phyloP scores from a whole-genome alignment of 805 yeast species.

The Tetrapisispora arboricola region DNA sequence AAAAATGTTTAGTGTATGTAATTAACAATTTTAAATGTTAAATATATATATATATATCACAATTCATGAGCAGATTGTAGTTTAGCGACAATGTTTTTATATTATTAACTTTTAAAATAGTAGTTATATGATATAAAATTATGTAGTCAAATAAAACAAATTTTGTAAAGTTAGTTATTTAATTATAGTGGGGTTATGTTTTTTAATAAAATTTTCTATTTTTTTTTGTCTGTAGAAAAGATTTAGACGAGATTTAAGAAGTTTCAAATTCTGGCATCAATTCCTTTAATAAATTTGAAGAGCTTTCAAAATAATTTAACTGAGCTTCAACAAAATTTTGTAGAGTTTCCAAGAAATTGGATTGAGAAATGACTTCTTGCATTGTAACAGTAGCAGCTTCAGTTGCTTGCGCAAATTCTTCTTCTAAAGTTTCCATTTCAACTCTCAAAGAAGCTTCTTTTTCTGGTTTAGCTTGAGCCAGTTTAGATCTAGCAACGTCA shows the following conservation, averaged over 20 bases:
- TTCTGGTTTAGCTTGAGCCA: conserved; percentile 43
- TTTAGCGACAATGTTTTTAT: too few species aligned
- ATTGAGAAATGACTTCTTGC: conserved; percentile 67
- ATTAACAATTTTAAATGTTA: neutral
- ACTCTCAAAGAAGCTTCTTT: conserved; percentile 67
- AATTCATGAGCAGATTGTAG: too few species aligned
- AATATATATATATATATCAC: neutral
- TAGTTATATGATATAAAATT: too few species aligned
- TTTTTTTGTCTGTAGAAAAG: too few species aligned
- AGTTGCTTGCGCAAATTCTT: conserved; percentile 79
- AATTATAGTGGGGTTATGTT: too few species aligned
- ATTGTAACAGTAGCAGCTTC: conserved; percentile 78
- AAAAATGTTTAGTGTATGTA: neutral
- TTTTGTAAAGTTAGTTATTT: too few species aligned
- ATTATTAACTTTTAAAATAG: too few species aligned
- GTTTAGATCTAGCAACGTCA: conserved; percentile 61
- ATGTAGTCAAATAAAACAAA: too few species aligned
- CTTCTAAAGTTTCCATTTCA: conserved; percentile 75
- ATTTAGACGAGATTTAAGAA: too few species aligned
- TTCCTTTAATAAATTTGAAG: conserved; percentile 53
- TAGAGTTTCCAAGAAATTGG: conserved; percentile 58
- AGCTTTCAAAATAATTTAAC: conserved; percentile 68
- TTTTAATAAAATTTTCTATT: too few species aligned
- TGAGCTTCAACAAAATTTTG: conserved; percentile 68
- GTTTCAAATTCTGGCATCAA: conserved; percentile 22